Base-by-base conservation (phyloP, 257 asterid species). In the Nicotiana otophora region DNA sequence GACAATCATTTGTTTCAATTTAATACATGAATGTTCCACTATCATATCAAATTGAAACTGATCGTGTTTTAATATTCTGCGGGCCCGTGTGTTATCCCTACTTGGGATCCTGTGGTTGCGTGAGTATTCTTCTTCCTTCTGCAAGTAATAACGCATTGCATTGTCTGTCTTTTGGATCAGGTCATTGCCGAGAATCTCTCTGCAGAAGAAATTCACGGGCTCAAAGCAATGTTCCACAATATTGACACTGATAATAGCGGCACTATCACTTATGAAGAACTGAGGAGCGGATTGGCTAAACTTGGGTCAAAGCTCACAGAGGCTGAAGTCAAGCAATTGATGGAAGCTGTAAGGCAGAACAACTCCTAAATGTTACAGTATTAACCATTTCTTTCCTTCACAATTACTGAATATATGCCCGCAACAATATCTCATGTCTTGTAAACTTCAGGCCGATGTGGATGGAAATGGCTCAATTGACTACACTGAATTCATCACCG, bases 401-500 rank as follows among this genome's bases (percentile, higher is more conserved):
- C 11, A 75, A 75, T 26, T 75, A 48, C 33, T n/a, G 5, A 70
- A 42, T 70, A 70, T 20, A 57, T 39, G 31, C 78, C n/a, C 20
- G 34, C 17, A 20, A 19, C 17, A 70, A 68, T 64, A 36, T 82
- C 28, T 51, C 31, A 3, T 34, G 10, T 19, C 78, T 9, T 78
- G 61, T 20, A 39, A 34, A 66, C n/a, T 28, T 77, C 85, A 94
- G 98, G 98, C 98, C 23, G 98, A 93, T 83, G 98, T 93, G 80
- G 98, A 95, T 83, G 98, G 98, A 83, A 89, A 95, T 42, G 98
- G 98, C 64, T 84, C 97, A 5, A 95, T 95, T 15, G 98, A 95
- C 82, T 91, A 93, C 89, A 91, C 89, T 10, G 98, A 95, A 89
- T 95, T 95, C 88, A 89, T 93, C 67, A 95, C 98, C 0, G 98